Evolutionary conservation across 306 rosid genomes (phyloP).

Genomic region (Cicer chorassanicum): DNA sequence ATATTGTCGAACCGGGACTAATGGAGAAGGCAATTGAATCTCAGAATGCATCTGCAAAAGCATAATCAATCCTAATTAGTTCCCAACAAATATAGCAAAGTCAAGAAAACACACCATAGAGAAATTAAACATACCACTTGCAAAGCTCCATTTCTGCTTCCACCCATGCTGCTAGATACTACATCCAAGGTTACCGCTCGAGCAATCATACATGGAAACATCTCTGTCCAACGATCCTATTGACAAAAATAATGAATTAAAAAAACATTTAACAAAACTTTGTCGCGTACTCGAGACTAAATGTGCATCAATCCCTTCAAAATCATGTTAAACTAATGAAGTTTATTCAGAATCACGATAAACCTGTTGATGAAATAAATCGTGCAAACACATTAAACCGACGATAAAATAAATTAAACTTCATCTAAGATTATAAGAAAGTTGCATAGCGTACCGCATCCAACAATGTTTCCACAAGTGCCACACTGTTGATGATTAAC

Average conservation of each 20-base stretch:
- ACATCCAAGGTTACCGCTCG: slow-evolving; percentile 60
- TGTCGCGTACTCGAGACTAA: background rate
- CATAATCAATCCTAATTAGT: slow-evolving; percentile 15
- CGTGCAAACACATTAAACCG: background rate
- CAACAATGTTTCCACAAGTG: slow-evolving; percentile 68
- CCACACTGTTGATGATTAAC: slow-evolving; percentile 58
- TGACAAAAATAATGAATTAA: slow-evolving; percentile 33
- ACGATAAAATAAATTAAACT: slow-evolving; percentile 1
- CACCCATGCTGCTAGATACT: slow-evolving; percentile 60
- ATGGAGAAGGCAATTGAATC: slow-evolving; percentile 79
- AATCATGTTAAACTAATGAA: no score
- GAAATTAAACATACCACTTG: slow-evolving; percentile 62
- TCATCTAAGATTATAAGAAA: slow-evolving; percentile 15
- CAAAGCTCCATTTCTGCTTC: slow-evolving; percentile 69
- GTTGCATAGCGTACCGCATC: slow-evolving; percentile 61
- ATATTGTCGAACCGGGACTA: slow-evolving; percentile 74
- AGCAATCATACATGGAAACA: slow-evolving; percentile 75
- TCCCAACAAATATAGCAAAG: background rate
- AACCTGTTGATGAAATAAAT: no score
- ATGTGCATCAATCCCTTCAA: background rate
- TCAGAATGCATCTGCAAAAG: slow-evolving; percentile 76
- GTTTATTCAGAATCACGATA: background rate
- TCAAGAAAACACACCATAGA: background rate
- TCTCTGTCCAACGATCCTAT: slow-evolving; percentile 81
- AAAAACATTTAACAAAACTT: slow-evolving; percentile 2